A percentile compares a stretch with the other conserved stretches of the same genome.
These are phyloP conservation scores for Halteria grandinella DNA, from an alignment of 73 alveolate genomes.

Conservation along the genomic window DNA sequence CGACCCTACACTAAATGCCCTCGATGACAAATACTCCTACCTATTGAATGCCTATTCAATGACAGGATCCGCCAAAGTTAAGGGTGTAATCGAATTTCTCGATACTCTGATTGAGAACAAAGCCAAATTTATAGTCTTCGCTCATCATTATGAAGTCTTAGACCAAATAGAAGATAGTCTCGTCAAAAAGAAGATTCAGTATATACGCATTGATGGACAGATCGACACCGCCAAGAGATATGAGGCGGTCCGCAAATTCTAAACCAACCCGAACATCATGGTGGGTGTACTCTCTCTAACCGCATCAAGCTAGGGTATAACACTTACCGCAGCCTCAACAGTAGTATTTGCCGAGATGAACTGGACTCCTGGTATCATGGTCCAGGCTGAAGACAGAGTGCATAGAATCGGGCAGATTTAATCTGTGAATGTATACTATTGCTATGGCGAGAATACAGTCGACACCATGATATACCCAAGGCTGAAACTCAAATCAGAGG, in stretches of 20 bases:
- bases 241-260: conserved; percentile 84
- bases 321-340: conserved; percentile 97
- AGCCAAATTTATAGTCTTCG: conserved; percentile 88
- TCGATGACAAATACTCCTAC: conserved; percentile 55
- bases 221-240: conserved; percentile 80
- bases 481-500: not conserved
- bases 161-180: conserved; percentile 85
- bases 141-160: conserved; percentile 87
- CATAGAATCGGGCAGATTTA: conserved; percentile 87
- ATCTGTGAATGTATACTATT: conserved; percentile 85
- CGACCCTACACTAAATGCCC: not conserved
- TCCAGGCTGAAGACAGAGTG: conserved; percentile 94
- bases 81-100: conserved; percentile 86
- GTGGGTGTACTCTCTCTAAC: conserved; percentile 82
- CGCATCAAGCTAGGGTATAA: conserved; percentile 94
- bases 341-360: conserved; percentile 96
- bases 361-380: conserved; percentile 82
- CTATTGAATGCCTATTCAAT: conserved; percentile 79
- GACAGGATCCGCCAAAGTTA: conserved; percentile 89
- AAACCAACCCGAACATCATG: conserved; percentile 72
- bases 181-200: conserved; percentile 48
- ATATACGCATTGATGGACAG: conserved; percentile 91
- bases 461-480: conserved; percentile 62
- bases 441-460: conserved; percentile 84
- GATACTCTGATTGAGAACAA: conserved; percentile 79